phyloP scores from a whole-genome alignment of 106 monocot genomes.

The Vanilla planifolia region DNA sequence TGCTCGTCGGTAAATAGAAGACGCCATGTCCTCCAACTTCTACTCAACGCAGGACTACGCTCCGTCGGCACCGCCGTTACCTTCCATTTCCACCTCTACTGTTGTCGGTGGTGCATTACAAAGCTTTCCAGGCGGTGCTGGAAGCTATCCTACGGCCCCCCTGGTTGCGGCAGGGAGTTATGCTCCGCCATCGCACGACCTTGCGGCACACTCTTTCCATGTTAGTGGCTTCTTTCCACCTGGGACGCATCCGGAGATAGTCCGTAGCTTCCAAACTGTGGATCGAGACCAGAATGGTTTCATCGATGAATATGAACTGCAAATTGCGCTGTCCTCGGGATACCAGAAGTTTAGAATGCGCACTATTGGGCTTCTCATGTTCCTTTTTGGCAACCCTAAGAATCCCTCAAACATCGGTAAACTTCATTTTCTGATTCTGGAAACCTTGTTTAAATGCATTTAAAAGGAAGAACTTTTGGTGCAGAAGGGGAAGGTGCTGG shows the following conservation, averaged over 20 bases:
- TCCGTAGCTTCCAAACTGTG: slow-evolving; percentile 53
- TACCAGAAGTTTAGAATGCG: slow-evolving; percentile 43
- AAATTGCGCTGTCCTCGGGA: slow-evolving; percentile 45
- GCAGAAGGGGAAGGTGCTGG: too few relatives aligned
- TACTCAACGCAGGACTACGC: slow-evolving; percentile 11
- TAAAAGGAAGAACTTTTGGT: too few relatives aligned
- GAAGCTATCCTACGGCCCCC: not conserved
- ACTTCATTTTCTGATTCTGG: not conserved
- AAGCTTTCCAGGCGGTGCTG: slow-evolving; percentile 2
- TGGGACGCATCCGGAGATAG: slow-evolving; percentile 45
- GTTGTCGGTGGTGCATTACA: too few relatives aligned
- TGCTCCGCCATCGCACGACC: slow-evolving; percentile 8
- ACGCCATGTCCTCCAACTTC: slow-evolving; percentile 3
- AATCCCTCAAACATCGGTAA: slow-evolving; percentile 41
- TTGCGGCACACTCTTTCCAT: not conserved
- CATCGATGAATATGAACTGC: slow-evolving; percentile 73
- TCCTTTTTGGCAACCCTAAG: slow-evolving; percentile 47
- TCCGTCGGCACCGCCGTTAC: slow-evolving; percentile 38
- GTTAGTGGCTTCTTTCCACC: slow-evolving; percentile 30
- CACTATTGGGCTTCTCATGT: slow-evolving; percentile 62
- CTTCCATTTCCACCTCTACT: not conserved
- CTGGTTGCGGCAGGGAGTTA: not conserved
- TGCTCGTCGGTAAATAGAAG: too few relatives aligned
- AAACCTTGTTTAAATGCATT: too few relatives aligned
- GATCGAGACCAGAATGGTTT: slow-evolving; percentile 70